Evolutionary conservation across 768 basidiomycete species (phyloP).

Genomic region (Rhodosporidiobolus sp.): DNA sequence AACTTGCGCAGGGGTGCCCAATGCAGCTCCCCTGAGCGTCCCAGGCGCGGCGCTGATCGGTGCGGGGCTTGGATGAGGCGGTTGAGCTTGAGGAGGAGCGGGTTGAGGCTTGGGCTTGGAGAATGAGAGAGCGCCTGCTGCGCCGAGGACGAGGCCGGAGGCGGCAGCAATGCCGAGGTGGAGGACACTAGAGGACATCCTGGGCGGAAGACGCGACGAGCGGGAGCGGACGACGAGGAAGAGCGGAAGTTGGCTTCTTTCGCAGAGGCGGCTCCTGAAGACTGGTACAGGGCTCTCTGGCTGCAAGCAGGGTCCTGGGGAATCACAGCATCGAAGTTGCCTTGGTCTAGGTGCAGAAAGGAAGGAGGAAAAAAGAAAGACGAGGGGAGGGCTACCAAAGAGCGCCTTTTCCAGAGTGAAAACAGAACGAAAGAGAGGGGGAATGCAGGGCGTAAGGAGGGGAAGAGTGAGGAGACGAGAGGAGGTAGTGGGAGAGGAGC

Average conservation of each 20-base stretch:
- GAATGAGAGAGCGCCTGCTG: conserved; percentile 26
- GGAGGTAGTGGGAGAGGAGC: not conserved
- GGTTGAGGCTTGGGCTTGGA: not conserved
- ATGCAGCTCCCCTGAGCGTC: not conserved
- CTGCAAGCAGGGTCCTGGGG: no score
- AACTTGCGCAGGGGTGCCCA: conserved; percentile 19
- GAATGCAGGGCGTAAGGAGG: not conserved
- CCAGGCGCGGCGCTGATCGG: not conserved
- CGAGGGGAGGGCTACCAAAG: no score
- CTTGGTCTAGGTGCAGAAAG: no score
- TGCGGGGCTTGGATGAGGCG: not conserved
- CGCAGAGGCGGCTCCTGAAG: no score
- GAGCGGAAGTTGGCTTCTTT: no score
- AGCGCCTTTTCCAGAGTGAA: not conserved
- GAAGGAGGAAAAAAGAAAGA: no score
- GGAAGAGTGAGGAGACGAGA: not conserved
- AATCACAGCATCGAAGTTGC: no score
- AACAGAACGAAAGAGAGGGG: not conserved
- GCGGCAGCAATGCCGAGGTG: conserved; percentile 21
- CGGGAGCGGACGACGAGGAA: no score
- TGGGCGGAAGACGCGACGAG: no score
- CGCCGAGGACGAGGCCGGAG: conserved; percentile 32
- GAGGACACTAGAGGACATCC: conserved; percentile 12
- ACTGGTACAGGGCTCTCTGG: no score
- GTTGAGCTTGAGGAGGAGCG: not conserved